Evolutionary conservation across 2,329 filamentous ascomycete genomes (phyloP), one percentile per base, ranked within the genome.

Genomic region (Exophiala bonariae): DNA sequence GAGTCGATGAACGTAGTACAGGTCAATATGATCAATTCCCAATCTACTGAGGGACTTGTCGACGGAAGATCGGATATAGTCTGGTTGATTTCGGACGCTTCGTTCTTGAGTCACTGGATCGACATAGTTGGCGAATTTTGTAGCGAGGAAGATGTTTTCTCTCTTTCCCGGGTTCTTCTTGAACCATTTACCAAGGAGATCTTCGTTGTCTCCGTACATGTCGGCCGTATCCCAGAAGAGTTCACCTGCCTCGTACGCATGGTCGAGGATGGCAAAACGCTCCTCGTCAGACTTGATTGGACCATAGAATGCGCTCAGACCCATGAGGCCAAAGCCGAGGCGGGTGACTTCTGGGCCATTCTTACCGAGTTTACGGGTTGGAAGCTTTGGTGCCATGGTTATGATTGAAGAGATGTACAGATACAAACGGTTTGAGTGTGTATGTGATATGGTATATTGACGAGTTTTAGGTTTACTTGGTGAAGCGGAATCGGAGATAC

Each of bases 231-330:
- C 66, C 63, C 64, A 65, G 52, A 65, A 62, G 4, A 49, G 58
- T 13, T 60, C 55, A 14, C 65, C 63, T 3, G 58, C 56, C 13
- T 60, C 45, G 55, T 66, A 60, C 3, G 63, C 57, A 35, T 66
- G 60, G 14, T 65, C 59, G n/a, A 67, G 52, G 4, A 80, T 44
- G 7, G 68, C 67, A 44, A 77, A 68, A 17, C 76, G 71, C 54
- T 78, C 74, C 19, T 66, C 61, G 48, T 78, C 75, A 1, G 73
- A 67, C 57, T 72, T 72, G 4, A 66, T 58, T 5, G 57, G 52
- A 40, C 75, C 75, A 52, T 79, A 79, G 59, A 72, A 74, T 36
- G 63, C 58, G 14, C 54, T 58, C 10, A 66, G 55, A 13, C 60
- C 59, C 57, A 61, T 59, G 9, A 40, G 30, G 19, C 59, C 59